These are phyloP conservation scores for Spizellomyces punctatus DNA, from an alignment of 192 early-diverging fungal genomes.

Conservation along the genomic window DNA sequence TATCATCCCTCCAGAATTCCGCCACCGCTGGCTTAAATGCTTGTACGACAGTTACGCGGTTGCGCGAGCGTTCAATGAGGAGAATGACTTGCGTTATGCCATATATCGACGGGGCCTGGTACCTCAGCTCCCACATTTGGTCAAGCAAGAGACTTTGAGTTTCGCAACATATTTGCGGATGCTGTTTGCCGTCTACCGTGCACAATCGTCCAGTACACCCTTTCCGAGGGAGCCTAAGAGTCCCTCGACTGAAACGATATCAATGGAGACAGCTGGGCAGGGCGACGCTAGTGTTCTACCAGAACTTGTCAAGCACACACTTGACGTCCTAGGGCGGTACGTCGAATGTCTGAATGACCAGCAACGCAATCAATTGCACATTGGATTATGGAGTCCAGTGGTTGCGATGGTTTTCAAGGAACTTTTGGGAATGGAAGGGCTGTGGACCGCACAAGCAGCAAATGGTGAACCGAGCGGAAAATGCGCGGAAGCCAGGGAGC, in stretches of 20 bases:
- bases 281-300: not conserved
- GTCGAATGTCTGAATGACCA: constrained; percentile 44
- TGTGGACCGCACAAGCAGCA: constrained; percentile 31
- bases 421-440: constrained; percentile 44
- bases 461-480: not conserved
- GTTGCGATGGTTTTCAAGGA: constrained; percentile 53
- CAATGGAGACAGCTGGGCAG: not conserved
- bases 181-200: constrained; percentile 51
- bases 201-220: not conserved
- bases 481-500: not conserved
- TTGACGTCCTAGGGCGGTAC: constrained; percentile 49
- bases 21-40: constrained; percentile 40
- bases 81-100: constrained; percentile 75
- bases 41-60: constrained; percentile 70
- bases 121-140: constrained; percentile 85
- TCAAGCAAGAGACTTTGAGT: constrained; percentile 83
- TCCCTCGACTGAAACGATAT: not conserved
- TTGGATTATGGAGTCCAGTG: constrained; percentile 58
- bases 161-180: constrained; percentile 45
- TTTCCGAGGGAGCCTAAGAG: not conserved
- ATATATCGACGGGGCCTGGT: constrained; percentile 83
- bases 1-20: constrained; percentile 33
- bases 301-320: constrained; percentile 44
- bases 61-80: constrained; percentile 79
- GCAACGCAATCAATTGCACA: constrained; percentile 45